These are phyloP conservation scores for Zygnema circumcarinatum DNA, from an alignment of 139 green algal genomes.

Conservation along the genomic window DNA sequence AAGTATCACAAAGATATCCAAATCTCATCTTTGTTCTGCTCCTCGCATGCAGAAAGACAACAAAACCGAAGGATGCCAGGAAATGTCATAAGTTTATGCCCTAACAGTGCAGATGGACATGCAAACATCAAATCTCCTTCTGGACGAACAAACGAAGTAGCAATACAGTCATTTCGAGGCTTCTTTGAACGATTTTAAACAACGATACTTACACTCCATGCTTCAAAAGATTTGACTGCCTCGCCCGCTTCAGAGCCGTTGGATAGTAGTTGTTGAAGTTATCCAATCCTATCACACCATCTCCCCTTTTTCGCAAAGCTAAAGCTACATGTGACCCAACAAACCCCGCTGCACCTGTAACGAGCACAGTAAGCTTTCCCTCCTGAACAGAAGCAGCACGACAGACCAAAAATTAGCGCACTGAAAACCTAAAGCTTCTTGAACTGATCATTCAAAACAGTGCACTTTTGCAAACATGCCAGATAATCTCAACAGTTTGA, in stretches of 20 bases:
- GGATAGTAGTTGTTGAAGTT: constrained; percentile 91
- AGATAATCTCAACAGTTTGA: no score
- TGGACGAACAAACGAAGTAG: no score
- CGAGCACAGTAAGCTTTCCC: constrained; percentile 42
- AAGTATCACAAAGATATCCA: no score
- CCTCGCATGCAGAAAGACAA: no score
- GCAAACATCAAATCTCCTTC: no score
- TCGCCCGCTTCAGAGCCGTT: constrained; percentile 72
- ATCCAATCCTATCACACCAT: constrained; percentile 79
- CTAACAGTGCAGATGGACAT: no score
- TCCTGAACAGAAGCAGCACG: constrained; percentile 17
- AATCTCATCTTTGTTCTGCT: no score
- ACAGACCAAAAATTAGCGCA: neutral
- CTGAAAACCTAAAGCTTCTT: neutral
- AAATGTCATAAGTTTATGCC: no score
- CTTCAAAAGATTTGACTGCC: constrained; percentile 59
- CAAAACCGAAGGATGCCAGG: no score
- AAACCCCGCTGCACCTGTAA: constrained; percentile 68
- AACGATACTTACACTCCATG: constrained; percentile 31
- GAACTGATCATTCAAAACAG: neutral
- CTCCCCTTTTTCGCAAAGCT: constrained; percentile 63
- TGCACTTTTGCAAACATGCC: no score
- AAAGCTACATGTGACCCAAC: constrained; percentile 75
- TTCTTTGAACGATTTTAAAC: no score
- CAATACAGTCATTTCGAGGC: no score